These are phyloP conservation scores for Ploettnerulaceae sp. DNA, from an alignment of 2,329 filamentous ascomycete species.

Conservation along the genomic window DNA sequence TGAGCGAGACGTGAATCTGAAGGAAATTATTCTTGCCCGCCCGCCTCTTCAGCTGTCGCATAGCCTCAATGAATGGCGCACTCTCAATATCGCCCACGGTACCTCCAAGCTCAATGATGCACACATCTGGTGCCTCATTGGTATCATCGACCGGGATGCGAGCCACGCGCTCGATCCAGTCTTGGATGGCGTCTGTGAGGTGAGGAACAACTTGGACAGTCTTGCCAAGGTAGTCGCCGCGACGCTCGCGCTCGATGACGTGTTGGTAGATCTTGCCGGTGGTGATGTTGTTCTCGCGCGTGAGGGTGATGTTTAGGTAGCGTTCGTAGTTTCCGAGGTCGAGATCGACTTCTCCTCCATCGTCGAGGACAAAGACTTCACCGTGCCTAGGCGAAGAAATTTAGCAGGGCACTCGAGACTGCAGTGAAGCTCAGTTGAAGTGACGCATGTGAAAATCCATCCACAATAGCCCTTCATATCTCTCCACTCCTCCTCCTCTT, in stretches of 20 bases:
- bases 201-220: slow-evolving; percentile 92
- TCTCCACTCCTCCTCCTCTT: too few relatives aligned
- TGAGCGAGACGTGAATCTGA: slow-evolving; percentile 83
- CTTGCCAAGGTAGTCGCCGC: slow-evolving; percentile 72
- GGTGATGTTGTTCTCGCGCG: slow-evolving; percentile 89
- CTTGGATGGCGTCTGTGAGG: slow-evolving; percentile 84
- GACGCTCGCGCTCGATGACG: slow-evolving; percentile 62
- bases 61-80: slow-evolving; percentile 81
- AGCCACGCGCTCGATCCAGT: slow-evolving; percentile 86
- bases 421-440: neutral
- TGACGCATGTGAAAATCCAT: neutral
- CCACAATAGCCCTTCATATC: too few relatives aligned
- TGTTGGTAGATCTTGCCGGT: slow-evolving; percentile 93
- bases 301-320: slow-evolving; percentile 78
- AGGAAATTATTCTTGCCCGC: slow-evolving; percentile 76
- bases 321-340: slow-evolving; percentile 74
- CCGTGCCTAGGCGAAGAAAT: slow-evolving; percentile 57
- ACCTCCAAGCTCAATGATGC: slow-evolving; percentile 72
- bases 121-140: slow-evolving; percentile 79
- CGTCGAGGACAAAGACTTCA: slow-evolving; percentile 82
- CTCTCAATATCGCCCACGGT: slow-evolving; percentile 81
- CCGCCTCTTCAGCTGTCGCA: slow-evolving; percentile 70
- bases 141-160: slow-evolving; percentile 83
- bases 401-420: slow-evolving; percentile 1
- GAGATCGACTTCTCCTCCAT: slow-evolving; percentile 73